Evolutionary conservation across 441 rosid genomes (phyloP).

Genomic region (Syzygium malaccense): DNA sequence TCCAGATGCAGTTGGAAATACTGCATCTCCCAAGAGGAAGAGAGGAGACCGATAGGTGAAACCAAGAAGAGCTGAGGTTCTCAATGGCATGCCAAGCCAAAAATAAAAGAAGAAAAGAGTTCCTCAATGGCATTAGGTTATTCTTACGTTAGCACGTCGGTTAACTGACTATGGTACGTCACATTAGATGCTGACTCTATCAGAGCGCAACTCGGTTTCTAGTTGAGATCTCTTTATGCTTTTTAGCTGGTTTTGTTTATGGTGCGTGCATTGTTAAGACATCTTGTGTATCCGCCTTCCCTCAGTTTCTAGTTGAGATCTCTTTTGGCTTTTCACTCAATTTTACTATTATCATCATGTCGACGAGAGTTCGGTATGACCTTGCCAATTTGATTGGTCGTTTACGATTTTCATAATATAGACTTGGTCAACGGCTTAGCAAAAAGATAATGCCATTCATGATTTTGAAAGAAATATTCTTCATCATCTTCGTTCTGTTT

Average conservation of each 20-base stretch:
- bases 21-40: background rate
- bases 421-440: background rate
- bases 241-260: background rate
- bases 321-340: background rate
- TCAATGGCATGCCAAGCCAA: background rate
- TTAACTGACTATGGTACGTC: background rate
- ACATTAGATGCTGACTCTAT: background rate
- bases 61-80: background rate
- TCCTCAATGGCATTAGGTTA: background rate
- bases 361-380: rapidly evolving
- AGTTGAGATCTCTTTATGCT: background rate
- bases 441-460: background rate
- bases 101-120: background rate
- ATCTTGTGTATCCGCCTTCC: background rate
- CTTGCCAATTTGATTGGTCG: rapidly evolving
- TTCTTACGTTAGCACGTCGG: background rate
- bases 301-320: background rate
- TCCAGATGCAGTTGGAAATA: background rate
- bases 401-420: background rate
- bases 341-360: background rate
- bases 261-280: background rate
- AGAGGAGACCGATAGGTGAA: background rate
- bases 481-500: background rate
- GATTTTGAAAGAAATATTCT: rapidly evolving
- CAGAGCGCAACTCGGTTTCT: background rate